These are phyloP conservation scores for Tetraselmis striata DNA, from an alignment of 139 green algal genomes.

Conservation along the genomic window DNA sequence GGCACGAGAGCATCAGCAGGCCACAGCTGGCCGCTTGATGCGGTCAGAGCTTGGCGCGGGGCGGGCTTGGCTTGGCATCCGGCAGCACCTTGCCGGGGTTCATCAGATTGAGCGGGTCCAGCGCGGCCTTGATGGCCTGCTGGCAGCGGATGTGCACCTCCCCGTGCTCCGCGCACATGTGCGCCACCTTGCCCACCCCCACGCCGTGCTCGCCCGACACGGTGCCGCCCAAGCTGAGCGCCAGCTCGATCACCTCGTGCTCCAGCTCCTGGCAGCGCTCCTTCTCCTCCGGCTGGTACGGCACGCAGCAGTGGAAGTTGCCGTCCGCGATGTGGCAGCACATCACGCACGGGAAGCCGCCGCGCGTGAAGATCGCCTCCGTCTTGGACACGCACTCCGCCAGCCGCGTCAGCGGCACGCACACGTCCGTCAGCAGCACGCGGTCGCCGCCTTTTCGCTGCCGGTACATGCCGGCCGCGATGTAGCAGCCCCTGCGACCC, in stretches of 20 bases:
- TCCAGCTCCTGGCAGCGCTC: neutral
- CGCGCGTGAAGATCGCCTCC: constrained; percentile 10
- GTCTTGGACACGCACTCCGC: constrained; percentile 4
- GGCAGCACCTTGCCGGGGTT: constrained; percentile 18
- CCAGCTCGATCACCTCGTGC: constrained; percentile 11
- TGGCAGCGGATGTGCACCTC: constrained; percentile 4
- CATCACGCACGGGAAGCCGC: constrained; percentile 16
- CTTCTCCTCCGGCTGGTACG: constrained; percentile 3
- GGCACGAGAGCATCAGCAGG: too few relatives aligned
- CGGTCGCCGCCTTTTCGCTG: neutral
- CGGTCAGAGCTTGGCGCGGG: too few relatives aligned
- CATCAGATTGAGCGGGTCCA: constrained; percentile 17
- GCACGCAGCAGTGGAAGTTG: constrained; percentile 23
- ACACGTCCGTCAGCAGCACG: too few relatives aligned
- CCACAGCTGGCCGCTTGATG: too few relatives aligned
- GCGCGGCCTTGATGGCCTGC: constrained; percentile 10
- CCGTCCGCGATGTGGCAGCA: constrained; percentile 20
- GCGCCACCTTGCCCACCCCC: constrained; percentile 16
- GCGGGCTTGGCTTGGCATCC: too few relatives aligned
- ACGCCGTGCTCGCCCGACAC: constrained; percentile 25
- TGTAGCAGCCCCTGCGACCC: too few relatives aligned
- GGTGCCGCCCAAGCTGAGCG: constrained; percentile 7
- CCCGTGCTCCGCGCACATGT: constrained; percentile 14
- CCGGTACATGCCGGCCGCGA: constrained; percentile 14
- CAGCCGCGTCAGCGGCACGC: too few relatives aligned